Evolutionary conservation across 108 stramenopile species (phyloP).

Genomic region (Ochromonas danica): DNA sequence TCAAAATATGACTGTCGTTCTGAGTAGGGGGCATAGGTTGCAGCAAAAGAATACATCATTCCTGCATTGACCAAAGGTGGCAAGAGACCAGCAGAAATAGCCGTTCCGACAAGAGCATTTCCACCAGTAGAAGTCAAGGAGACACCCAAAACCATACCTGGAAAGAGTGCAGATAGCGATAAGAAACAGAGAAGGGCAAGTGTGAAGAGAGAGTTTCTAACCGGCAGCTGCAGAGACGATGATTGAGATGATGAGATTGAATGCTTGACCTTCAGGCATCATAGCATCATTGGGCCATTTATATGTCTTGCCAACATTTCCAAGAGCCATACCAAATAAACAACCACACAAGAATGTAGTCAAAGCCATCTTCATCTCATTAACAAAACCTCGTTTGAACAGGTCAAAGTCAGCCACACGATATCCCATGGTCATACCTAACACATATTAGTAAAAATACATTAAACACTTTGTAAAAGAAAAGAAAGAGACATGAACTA

Average conservation of each 20-base stretch:
- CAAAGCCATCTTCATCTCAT: conserved; percentile 18
- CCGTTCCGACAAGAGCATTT: conserved; percentile 22
- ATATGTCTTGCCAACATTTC: conserved; percentile 19
- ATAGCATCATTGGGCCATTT: conserved; percentile 18
- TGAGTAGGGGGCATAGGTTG: background rate
- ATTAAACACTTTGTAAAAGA: background rate
- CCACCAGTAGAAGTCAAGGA: conserved; percentile 2
- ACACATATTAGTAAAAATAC: background rate
- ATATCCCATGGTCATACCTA: conserved; percentile 23
- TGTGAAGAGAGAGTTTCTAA: too few species aligned
- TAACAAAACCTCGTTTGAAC: background rate
- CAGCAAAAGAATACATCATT: background rate
- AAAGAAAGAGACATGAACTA: too few species aligned
- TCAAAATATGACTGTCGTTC: background rate
- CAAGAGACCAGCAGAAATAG: conserved; percentile 31
- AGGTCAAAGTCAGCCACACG: background rate
- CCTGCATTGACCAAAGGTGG: conserved; percentile 23
- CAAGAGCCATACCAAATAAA: background rate
- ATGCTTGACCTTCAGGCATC: conserved; percentile 22
- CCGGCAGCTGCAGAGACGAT: conserved; percentile 20
- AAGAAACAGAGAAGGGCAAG: too few species aligned
- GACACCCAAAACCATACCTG: background rate
- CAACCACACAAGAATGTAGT: background rate
- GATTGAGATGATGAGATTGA: conserved; percentile 8
- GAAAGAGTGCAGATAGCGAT: too few species aligned